A percentile compares a stretch with the other conserved stretches of the same genome.
Conservation (phyloP, 1,284 basidiomycete genomes). For the Melanopsichium pennsylvanicum region DNA sequence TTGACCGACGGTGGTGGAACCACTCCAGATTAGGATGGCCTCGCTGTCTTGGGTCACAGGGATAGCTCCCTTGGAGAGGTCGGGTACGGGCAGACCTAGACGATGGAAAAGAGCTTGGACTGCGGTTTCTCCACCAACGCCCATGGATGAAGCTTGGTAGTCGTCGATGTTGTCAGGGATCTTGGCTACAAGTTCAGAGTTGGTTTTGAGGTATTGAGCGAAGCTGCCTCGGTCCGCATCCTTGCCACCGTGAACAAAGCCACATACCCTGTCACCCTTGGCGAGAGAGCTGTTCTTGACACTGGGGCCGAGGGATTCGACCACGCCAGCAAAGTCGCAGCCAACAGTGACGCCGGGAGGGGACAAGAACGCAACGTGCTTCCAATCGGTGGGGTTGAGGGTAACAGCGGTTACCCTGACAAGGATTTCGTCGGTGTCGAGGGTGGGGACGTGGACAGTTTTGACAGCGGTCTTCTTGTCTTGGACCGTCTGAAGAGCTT, state of each 20-base stretch:
- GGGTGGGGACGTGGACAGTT: slow-evolving; percentile 50
- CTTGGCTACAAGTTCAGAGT: slow-evolving; percentile 45
- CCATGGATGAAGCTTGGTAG: slow-evolving; percentile 43
- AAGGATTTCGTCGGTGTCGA: slow-evolving; percentile 44
- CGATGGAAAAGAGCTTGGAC: slow-evolving; percentile 54
- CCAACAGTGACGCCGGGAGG: slow-evolving; percentile 69
- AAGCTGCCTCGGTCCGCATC: slow-evolving; percentile 63
- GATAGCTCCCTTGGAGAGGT: slow-evolving; percentile 31
- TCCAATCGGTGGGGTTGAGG: slow-evolving; percentile 64
- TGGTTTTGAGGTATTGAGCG: slow-evolving; percentile 64
- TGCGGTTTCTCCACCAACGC: slow-evolving; percentile 58
- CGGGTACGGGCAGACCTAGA: slow-evolving; percentile 26
- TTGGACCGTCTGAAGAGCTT: slow-evolving; percentile 49
- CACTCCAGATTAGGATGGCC: slow-evolving; percentile 69
- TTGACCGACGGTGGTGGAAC: slow-evolving; percentile 71
- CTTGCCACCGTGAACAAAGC: slow-evolving; percentile 68
- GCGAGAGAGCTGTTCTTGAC: slow-evolving; percentile 65
- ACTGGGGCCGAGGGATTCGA: slow-evolving; percentile 69
- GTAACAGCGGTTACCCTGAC: slow-evolving; percentile 50
- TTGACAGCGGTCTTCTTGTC: slow-evolving; percentile 49
- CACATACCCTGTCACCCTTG: slow-evolving; percentile 72
- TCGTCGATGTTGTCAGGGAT: slow-evolving; percentile 50
- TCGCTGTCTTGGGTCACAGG: slow-evolving; percentile 30
- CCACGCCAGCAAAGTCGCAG: slow-evolving; percentile 72
- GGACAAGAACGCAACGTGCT: slow-evolving; percentile 65